Conservation (phyloP, 2,329 filamentous ascomycete species). For the Lachnellula arida region DNA sequence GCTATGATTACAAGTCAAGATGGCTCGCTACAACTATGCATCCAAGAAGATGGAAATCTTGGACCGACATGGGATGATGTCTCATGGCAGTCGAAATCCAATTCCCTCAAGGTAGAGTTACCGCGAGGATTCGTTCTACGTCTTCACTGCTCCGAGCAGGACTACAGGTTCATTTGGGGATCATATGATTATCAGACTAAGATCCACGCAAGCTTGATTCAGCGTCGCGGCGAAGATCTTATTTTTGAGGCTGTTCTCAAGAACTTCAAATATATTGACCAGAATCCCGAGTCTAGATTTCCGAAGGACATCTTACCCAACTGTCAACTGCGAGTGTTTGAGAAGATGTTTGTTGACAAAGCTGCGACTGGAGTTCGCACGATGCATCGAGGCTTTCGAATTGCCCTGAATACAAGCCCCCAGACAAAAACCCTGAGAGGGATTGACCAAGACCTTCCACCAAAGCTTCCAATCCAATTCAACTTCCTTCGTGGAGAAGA, state of each 20-base stretch:
- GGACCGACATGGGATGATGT: constrained; percentile 79
- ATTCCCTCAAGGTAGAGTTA: constrained; percentile 62
- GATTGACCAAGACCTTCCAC: constrained; percentile 64
- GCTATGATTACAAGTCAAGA: constrained; percentile 77
- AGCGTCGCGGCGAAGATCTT: constrained; percentile 63
- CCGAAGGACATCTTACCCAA: constrained; percentile 67
- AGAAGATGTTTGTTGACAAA: constrained; percentile 61
- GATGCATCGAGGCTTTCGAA: constrained; percentile 73
- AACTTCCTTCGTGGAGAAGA: constrained; percentile 70
- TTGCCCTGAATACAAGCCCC: constrained; percentile 73
- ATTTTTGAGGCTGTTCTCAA: constrained; percentile 66
- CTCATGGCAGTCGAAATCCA: constrained; percentile 67
- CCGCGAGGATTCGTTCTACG: constrained; percentile 71
- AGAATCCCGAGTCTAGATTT: constrained; percentile 66
- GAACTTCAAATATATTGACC: constrained; percentile 77
- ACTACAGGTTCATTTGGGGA: constrained; percentile 74
- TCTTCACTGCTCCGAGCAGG: constrained; percentile 67
- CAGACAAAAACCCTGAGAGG: constrained; percentile 73
- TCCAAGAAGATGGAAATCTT: constrained; percentile 62
- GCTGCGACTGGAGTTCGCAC: constrained; percentile 68
- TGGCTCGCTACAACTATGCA: constrained; percentile 67
- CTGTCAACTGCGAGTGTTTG: constrained; percentile 73
- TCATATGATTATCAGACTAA: constrained; percentile 82
- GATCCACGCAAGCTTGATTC: constrained; percentile 66
- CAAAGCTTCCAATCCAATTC: constrained; percentile 67